These are phyloP conservation scores for bread wheat (Triticum aestivum) DNA, from an alignment of 176 grass and related monocot genomes.

Conservation along the genomic window DNA sequence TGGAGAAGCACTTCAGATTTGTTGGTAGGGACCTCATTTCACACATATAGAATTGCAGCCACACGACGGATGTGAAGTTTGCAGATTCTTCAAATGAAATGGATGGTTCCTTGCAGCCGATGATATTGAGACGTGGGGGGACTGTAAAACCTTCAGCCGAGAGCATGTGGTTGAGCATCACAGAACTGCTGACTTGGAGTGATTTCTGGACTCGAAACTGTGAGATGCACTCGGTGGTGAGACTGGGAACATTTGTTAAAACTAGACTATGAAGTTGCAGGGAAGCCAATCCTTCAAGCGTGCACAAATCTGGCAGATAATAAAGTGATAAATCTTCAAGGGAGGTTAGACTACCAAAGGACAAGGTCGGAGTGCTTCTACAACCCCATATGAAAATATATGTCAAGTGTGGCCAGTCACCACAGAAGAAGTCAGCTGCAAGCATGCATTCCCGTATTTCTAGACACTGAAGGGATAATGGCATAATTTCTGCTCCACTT, in stretches of 20 bases:
- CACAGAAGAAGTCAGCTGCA: not conserved
- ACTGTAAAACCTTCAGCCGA: not conserved
- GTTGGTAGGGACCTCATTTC: not conserved
- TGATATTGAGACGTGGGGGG: not conserved
- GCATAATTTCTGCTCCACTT: not conserved
- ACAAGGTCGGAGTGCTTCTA: not conserved
- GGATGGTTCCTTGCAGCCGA: too few species aligned
- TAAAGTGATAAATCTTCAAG: fast-evolving
- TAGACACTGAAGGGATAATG: fast-evolving
- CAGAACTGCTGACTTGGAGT: not conserved
- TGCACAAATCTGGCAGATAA: not conserved
- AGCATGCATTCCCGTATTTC: fast-evolving
- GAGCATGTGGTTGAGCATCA: not conserved
- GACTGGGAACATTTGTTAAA: not conserved
- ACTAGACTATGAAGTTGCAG: fast-evolving
- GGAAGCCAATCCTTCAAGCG: not conserved
- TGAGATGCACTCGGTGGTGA: not conserved
- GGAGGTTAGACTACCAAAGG: not conserved
- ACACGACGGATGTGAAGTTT: too few species aligned
- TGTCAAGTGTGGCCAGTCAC: not conserved
- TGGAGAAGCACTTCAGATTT: not conserved
- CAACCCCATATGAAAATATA: fast-evolving
- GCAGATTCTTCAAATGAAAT: too few species aligned
- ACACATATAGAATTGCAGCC: not conserved
- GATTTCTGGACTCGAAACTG: not conserved